These are phyloP conservation scores for Aspergillus funiculosus DNA, from an alignment of 495 filamentous ascomycete genomes.

Conservation along the genomic window DNA sequence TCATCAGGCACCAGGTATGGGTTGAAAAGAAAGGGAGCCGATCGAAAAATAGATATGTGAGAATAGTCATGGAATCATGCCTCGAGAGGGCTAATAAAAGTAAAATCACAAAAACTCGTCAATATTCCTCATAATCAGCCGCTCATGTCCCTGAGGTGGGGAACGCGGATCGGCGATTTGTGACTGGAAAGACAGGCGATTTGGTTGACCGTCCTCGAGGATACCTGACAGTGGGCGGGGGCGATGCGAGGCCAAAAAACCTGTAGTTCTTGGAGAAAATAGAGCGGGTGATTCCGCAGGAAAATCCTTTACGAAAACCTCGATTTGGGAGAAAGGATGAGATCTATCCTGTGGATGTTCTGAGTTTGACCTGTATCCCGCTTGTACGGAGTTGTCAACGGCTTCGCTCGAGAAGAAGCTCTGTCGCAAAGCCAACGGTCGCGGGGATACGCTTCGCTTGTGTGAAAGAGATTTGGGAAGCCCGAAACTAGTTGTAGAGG, in stretches of 20 bases:
- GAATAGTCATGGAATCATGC: slow-evolving; percentile 36
- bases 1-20: no score
- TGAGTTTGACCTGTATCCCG: slow-evolving; percentile 9
- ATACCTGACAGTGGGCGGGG: slow-evolving; percentile 32
- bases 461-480: slow-evolving; percentile 27
- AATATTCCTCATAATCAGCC: slow-evolving; percentile 49
- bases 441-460: slow-evolving; percentile 38
- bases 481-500: slow-evolving; percentile 27
- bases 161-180: slow-evolving; percentile 44
- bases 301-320: slow-evolving; percentile 35
- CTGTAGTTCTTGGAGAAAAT: slow-evolving; percentile 47
- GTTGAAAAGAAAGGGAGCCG: slow-evolving; percentile 1
- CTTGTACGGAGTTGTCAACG: slow-evolving; percentile 11
- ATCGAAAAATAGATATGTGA: slow-evolving; percentile 20
- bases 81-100: slow-evolving; percentile 14
- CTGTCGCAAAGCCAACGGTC: slow-evolving; percentile 40
- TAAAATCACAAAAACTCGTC: slow-evolving; percentile 46
- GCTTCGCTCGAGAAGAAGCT: slow-evolving; percentile 33
- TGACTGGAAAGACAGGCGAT: slow-evolving; percentile 26
- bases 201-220: slow-evolving; percentile 26
- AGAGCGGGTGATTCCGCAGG: slow-evolving; percentile 32
- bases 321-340: slow-evolving; percentile 30
- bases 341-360: slow-evolving; percentile 6
- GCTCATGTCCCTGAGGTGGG: slow-evolving; percentile 41
- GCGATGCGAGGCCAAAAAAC: slow-evolving; percentile 39